phyloP scores from a whole-genome alignment of 768 basidiomycete genomes.

The Mycena alexandri region DNA sequence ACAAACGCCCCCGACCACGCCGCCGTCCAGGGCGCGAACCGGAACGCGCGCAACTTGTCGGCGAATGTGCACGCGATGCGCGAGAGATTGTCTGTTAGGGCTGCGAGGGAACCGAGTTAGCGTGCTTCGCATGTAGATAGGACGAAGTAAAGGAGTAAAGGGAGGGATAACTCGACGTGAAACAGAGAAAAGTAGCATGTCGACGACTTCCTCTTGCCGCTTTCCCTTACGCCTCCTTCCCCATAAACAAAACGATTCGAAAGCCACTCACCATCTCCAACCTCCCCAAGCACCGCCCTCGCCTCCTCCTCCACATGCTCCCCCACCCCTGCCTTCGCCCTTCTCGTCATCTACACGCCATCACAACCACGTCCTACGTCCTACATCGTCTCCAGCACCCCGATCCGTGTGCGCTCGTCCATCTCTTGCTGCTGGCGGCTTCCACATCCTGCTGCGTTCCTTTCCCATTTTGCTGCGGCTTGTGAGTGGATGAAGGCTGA shows the following conservation, averaged over 20 bases:
- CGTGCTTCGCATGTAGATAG: neutral
- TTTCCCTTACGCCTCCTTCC: no score
- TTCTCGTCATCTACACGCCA: conserved; percentile 56
- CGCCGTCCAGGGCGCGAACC: conserved; percentile 65
- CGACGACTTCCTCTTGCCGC: no score
- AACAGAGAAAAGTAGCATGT: neutral
- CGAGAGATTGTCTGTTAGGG: conserved; percentile 72
- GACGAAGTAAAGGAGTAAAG: neutral
- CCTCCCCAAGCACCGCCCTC: conserved; percentile 61
- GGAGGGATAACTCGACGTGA: no score
- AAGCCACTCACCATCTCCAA: conserved; percentile 65
- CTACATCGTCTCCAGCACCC: conserved; percentile 62
- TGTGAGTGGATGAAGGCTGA: no score
- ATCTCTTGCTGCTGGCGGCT: conserved; percentile 45
- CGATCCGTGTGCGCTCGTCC: conserved; percentile 51
- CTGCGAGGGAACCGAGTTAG: conserved; percentile 48
- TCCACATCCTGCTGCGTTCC: conserved; percentile 22
- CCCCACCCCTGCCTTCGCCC: conserved; percentile 41
- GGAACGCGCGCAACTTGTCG: conserved; percentile 80
- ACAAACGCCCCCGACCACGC: conserved; percentile 74
- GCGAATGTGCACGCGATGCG: conserved; percentile 81
- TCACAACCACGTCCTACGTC: conserved; percentile 48
- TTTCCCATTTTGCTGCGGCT: no score
- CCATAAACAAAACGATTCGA: conserved; percentile 4
- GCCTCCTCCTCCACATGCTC: conserved; percentile 66